Evolutionary conservation across 2,329 filamentous ascomycete species (phyloP).

Genomic region (Ascochyta fabae): DNA sequence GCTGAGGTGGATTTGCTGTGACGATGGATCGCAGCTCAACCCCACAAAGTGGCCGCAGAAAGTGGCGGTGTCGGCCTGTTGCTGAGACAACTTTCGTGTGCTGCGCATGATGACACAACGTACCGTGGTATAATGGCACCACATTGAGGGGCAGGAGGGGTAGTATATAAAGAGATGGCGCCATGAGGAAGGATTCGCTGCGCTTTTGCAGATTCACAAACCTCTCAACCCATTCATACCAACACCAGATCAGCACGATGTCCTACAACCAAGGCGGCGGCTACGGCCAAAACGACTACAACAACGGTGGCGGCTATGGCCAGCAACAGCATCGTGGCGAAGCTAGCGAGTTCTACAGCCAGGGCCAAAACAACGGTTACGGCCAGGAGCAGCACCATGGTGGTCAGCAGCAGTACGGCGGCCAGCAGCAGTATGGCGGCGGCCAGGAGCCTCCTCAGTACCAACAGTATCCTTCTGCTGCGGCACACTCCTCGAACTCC

Average conservation of each 20-base stretch:
- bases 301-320: constrained; percentile 18
- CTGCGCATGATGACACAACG: constrained; percentile 9
- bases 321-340: constrained; percentile 20
- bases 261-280: constrained; percentile 14
- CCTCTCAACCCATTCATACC: neutral
- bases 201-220: neutral
- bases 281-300: constrained; percentile 12
- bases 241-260: neutral
- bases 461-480: constrained; percentile 31
- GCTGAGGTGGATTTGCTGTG: constrained; percentile 16
- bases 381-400: neutral
- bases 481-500: constrained; percentile 29
- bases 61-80: constrained; percentile 20
- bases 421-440: constrained; percentile 22
- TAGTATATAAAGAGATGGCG: constrained; percentile 8
- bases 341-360: constrained; percentile 24
- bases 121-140: constrained; percentile 5
- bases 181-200: neutral
- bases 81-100: constrained; percentile 18
- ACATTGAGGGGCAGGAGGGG: constrained; percentile 3
- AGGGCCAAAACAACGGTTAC: constrained; percentile 17
- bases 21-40: constrained; percentile 9
- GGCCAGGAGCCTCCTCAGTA: constrained; percentile 31
- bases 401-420: no score
- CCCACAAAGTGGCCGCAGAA: constrained; percentile 15